Percentiles rank a stretch among this genome's conserved stretches.
phyloP scores from a whole-genome alignment of 2,329 filamentous ascomycete species.

The Pseudogymnoascus sp. region DNA sequence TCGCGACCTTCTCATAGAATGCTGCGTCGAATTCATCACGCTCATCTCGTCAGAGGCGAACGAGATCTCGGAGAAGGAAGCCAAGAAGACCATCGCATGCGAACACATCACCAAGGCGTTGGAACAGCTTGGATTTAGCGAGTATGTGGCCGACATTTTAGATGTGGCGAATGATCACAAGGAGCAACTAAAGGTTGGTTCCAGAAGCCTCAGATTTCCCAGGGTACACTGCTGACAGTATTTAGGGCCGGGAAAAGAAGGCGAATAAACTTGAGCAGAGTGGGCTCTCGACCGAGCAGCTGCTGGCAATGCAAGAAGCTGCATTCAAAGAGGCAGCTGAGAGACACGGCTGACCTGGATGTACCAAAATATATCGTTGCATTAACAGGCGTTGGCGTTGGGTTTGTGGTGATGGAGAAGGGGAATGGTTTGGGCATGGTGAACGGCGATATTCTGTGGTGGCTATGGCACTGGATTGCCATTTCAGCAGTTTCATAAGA shows the following conservation, averaged over 20 bases:
- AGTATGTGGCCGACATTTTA: slow-evolving; percentile 83
- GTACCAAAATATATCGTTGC: background rate
- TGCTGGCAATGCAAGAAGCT: slow-evolving; percentile 82
- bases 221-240: slow-evolving; percentile 14
- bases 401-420: background rate
- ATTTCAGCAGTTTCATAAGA: slow-evolving; percentile 3
- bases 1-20: slow-evolving; percentile 91
- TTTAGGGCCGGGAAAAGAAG: slow-evolving; percentile 86
- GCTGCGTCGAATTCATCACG: slow-evolving; percentile 98
- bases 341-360: slow-evolving; percentile 25
- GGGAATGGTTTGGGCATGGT: background rate
- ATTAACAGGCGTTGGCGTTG: slow-evolving; percentile 10
- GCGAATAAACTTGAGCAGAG: slow-evolving; percentile 95
- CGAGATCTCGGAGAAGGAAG: slow-evolving; percentile 96
- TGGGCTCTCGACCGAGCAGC: slow-evolving; percentile 82
- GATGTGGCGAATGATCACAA: slow-evolving; percentile 88
- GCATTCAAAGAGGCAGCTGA: slow-evolving; percentile 69
- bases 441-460: background rate
- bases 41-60: slow-evolving; percentile 98
- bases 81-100: slow-evolving; percentile 97
- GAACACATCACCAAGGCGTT: slow-evolving; percentile 96
- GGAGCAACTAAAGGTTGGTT: slow-evolving; percentile 76
- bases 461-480: background rate
- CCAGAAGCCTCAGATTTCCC: background rate
- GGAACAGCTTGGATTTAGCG: slow-evolving; percentile 83